A percentile compares a stretch with the other conserved stretches of the same genome.
These are phyloP conservation scores for Plasmodium berghei DNA, from an alignment of 169 alveolate species.

Conservation along the genomic window DNA sequence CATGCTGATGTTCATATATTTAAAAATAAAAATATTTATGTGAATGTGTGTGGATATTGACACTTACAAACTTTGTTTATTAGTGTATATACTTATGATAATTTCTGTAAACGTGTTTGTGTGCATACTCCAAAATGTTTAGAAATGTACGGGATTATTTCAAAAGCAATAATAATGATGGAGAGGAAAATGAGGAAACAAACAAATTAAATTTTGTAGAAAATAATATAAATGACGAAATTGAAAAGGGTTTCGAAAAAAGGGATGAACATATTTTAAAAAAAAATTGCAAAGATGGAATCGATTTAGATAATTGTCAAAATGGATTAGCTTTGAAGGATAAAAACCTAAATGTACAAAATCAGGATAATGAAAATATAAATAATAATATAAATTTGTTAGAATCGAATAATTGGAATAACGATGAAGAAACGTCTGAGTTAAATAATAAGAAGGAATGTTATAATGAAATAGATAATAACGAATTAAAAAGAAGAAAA, in stretches of 20 bases:
- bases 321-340: no score
- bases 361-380: no score
- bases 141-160: slow-evolving; percentile 48
- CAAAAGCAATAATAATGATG: slow-evolving; percentile 76
- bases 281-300: no score
- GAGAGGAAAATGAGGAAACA: slow-evolving; percentile 28
- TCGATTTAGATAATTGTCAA: background rate
- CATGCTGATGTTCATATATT: background rate
- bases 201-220: background rate
- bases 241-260: slow-evolving; percentile 16
- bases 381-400: no score
- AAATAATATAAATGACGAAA: slow-evolving; percentile 27
- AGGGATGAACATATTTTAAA: background rate
- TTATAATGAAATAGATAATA: no score
- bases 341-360: no score
- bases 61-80: background rate
- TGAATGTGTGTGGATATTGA: background rate
- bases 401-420: no score
- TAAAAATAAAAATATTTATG: background rate
- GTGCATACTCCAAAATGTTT: slow-evolving; percentile 19
- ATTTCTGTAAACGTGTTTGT: background rate
- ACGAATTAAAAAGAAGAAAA: no score
- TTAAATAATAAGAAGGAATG: no score
- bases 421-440: no score
- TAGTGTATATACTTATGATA: background rate